A percentile compares a stretch with the other conserved stretches of the same genome.
These are phyloP conservation scores for Suillus fuscotomentosus DNA, from an alignment of 768 basidiomycete species.

Conservation along the genomic window DNA sequence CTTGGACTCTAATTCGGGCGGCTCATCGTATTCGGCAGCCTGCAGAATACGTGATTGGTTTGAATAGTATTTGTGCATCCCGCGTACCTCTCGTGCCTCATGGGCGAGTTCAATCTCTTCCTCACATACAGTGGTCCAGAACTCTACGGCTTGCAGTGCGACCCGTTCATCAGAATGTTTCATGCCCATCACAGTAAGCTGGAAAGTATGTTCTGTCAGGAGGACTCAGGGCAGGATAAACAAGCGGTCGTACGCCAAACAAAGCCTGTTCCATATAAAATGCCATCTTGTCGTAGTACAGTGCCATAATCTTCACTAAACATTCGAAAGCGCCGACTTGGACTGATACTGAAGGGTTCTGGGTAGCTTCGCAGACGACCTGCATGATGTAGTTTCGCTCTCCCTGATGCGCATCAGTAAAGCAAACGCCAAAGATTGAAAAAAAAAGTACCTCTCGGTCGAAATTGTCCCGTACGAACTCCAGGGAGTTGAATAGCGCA, in stretches of 20 bases:
- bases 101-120: slow-evolving; percentile 92
- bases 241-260: slow-evolving; percentile 71
- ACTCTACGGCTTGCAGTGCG: slow-evolving; percentile 95
- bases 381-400: slow-evolving; percentile 99
- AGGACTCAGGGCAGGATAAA: slow-evolving; percentile 7
- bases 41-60: slow-evolving; percentile 28
- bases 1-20: slow-evolving; percentile 81
- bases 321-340: slow-evolving; percentile 98
- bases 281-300: slow-evolving; percentile 99
- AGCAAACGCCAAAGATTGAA: background rate
- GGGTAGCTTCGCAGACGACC: slow-evolving; percentile 97
- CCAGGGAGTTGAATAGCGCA: slow-evolving; percentile 91
- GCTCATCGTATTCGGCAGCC: slow-evolving; percentile 89
- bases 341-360: slow-evolving; percentile 72
- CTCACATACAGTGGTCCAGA: slow-evolving; percentile 99
- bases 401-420: slow-evolving; percentile 51
- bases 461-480: slow-evolving; percentile 97
- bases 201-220: slow-evolving; percentile 15
- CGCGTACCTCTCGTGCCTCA: slow-evolving; percentile 83
- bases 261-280: slow-evolving; percentile 99
- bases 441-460: slow-evolving; percentile 75
- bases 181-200: slow-evolving; percentile 98
- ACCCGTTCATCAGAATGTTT: slow-evolving; percentile 89
- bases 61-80: background rate
- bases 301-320: slow-evolving; percentile 92